A percentile compares a stretch with the other conserved stretches of the same genome.
Evolutionary conservation across 306 rosid genomes (phyloP).

Genomic region (Coriaria nepalensis): DNA sequence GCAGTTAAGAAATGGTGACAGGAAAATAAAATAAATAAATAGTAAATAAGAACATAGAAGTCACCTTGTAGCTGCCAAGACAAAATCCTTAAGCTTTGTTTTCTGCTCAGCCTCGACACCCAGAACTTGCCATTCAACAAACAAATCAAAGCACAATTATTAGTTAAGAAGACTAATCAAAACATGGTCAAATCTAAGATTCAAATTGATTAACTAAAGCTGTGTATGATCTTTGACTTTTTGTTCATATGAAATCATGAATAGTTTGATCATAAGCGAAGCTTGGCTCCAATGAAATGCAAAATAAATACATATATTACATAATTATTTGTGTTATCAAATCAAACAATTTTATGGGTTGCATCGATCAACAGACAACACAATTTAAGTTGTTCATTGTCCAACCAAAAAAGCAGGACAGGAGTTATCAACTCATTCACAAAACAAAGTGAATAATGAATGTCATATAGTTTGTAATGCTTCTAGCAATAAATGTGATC

Average conservation of each 20-base stretch:
- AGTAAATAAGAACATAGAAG: neutral
- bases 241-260: too few relatives aligned
- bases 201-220: too few relatives aligned
- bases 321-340: too few relatives aligned
- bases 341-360: too few relatives aligned
- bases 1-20: neutral
- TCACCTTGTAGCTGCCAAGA: constrained; percentile 69
- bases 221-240: too few relatives aligned
- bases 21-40: neutral
- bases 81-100: constrained; percentile 33
- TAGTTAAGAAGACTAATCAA: neutral
- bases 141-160: neutral
- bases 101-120: constrained; percentile 33
- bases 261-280: constrained; percentile 11
- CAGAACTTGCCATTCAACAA: constrained; percentile 29
- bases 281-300: constrained; percentile 78
- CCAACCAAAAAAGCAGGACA: constrained; percentile 6
- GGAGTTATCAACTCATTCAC: neutral
- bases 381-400: too few relatives aligned
- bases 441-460: too few relatives aligned
- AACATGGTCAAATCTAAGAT: too few relatives aligned
- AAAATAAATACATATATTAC: too few relatives aligned
- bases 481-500: too few relatives aligned
- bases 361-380: too few relatives aligned
- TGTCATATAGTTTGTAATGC: too few relatives aligned